Evolutionary conservation across 192 early-diverging fungal genomes (phyloP).

Genomic region (Coemansia nantahalensis): DNA sequence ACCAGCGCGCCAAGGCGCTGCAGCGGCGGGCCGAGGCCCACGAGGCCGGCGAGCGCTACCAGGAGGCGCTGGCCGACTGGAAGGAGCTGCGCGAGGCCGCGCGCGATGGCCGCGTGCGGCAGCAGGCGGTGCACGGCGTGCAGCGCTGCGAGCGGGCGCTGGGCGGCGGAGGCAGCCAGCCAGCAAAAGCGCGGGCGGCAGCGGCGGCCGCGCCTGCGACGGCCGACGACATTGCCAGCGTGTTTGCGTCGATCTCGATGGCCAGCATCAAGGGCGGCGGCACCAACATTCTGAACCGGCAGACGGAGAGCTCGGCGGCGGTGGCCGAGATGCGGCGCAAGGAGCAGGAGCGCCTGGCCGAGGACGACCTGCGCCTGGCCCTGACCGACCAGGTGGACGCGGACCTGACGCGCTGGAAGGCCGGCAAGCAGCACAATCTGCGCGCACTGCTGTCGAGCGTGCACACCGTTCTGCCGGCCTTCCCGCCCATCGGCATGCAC

Average conservation of each 20-base stretch:
- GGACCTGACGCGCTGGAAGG: slow-evolving; percentile 71
- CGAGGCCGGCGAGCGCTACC: slow-evolving; percentile 81
- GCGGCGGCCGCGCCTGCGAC: not conserved
- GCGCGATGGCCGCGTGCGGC: slow-evolving; percentile 20
- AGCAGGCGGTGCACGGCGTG: slow-evolving; percentile 54
- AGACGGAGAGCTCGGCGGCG: slow-evolving; percentile 36
- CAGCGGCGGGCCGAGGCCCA: slow-evolving; percentile 75
- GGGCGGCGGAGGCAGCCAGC: slow-evolving; percentile 10
- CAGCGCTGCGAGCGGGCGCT: slow-evolving; percentile 58
- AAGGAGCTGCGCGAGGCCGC: slow-evolving; percentile 41
- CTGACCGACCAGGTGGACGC: slow-evolving; percentile 79
- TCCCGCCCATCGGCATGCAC: slow-evolving; percentile 74
- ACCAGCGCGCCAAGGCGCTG: slow-evolving; percentile 73
- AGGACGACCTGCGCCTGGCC: slow-evolving; percentile 73
- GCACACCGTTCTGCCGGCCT: slow-evolving; percentile 76
- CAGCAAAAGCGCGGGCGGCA: slow-evolving; percentile 1
- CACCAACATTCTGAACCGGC: slow-evolving; percentile 13
- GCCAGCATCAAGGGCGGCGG: slow-evolving; percentile 24
- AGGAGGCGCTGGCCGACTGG: slow-evolving; percentile 64
- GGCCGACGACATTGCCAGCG: slow-evolving; percentile 26
- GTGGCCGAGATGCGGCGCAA: slow-evolving; percentile 75
- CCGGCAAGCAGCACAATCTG: slow-evolving; percentile 88
- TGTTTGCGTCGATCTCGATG: slow-evolving; percentile 49
- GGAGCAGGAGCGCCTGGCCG: slow-evolving; percentile 64
- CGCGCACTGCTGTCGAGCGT: slow-evolving; percentile 83